A percentile compares a stretch with the other conserved stretches of the same genome.
phyloP scores from a whole-genome alignment of 1,139 yeast species.

The Scheffersomyces quercinus region DNA sequence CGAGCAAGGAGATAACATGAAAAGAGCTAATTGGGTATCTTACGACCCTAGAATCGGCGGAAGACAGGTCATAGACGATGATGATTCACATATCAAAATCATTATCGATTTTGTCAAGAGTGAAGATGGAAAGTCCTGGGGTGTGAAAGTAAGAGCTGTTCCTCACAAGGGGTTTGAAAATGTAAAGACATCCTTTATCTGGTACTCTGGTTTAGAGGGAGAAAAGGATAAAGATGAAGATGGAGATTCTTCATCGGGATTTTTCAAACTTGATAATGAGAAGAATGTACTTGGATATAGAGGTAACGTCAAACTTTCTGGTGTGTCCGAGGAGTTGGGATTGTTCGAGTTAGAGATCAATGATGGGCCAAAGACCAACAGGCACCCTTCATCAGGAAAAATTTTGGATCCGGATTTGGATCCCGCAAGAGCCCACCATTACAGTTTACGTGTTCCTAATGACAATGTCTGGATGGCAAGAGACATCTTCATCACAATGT shows the following conservation, averaged over 20 bases:
- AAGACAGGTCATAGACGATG: constrained; percentile 69
- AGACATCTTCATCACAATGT: constrained; percentile 68
- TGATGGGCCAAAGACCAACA: constrained; percentile 48
- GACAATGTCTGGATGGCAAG: constrained; percentile 78
- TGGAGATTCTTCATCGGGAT: constrained; percentile 26
- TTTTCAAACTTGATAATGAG: constrained; percentile 31
- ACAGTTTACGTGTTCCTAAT: constrained; percentile 70
- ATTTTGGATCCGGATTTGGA: constrained; percentile 43
- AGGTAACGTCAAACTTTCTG: constrained; percentile 45
- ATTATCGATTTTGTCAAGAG: constrained; percentile 77
- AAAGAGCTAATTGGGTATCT: constrained; percentile 79
- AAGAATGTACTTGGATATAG: constrained; percentile 30
- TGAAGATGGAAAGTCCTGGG: constrained; percentile 77
- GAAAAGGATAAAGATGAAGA: constrained; percentile 30
- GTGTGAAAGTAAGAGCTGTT: constrained; percentile 60
- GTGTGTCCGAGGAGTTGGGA: constrained; percentile 58
- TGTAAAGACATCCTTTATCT: constrained; percentile 63
- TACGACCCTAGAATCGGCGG: constrained; percentile 93
- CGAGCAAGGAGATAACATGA: constrained; percentile 71
- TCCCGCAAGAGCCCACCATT: constrained; percentile 61
- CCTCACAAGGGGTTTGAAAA: constrained; percentile 54
- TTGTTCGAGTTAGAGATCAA: constrained; percentile 51
- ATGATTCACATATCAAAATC: constrained; percentile 60
- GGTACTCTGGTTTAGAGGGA: constrained; percentile 78
- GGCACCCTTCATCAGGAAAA: constrained; percentile 33